Conservation (phyloP, 225 moss, liverwort and hornwort species). For the Pleurozium schreberi region DNA sequence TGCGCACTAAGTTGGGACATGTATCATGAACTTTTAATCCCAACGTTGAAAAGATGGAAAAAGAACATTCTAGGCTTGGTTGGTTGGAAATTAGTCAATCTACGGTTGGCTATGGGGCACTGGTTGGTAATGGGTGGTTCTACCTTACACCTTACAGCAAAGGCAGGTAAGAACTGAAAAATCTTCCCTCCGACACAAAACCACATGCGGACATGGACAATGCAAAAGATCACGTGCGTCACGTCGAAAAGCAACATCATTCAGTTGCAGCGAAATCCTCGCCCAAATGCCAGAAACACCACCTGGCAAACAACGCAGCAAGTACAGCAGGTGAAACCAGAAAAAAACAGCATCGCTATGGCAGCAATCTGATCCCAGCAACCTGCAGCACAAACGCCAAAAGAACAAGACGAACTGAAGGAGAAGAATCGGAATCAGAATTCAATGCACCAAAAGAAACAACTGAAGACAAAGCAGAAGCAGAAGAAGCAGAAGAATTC, state of each 20-base stretch:
- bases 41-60: too few species aligned
- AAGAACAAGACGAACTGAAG: not conserved
- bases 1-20: too few species aligned
- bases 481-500: not conserved
- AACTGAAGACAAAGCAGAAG: not conserved
- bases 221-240: not conserved
- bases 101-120: too few species aligned
- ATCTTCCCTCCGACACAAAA: not conserved
- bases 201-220: not conserved
- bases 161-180: not conserved
- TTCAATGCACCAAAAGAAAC: not conserved
- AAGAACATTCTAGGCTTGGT: too few species aligned
- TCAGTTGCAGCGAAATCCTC: not conserved
- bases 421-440: not conserved
- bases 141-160: too few species aligned
- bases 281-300: not conserved
- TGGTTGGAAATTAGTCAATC: too few species aligned
- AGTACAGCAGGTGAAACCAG: not conserved
- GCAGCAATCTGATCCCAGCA: not conserved
- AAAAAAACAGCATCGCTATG: not conserved
- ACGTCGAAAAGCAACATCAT: not conserved
- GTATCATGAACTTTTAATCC: too few species aligned
- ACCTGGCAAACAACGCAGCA: not conserved
- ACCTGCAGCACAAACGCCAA: not conserved
- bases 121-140: too few species aligned